phyloP scores from a whole-genome alignment of 2,329 filamentous ascomycete genomes.

The Fusarium oxysporum region DNA sequence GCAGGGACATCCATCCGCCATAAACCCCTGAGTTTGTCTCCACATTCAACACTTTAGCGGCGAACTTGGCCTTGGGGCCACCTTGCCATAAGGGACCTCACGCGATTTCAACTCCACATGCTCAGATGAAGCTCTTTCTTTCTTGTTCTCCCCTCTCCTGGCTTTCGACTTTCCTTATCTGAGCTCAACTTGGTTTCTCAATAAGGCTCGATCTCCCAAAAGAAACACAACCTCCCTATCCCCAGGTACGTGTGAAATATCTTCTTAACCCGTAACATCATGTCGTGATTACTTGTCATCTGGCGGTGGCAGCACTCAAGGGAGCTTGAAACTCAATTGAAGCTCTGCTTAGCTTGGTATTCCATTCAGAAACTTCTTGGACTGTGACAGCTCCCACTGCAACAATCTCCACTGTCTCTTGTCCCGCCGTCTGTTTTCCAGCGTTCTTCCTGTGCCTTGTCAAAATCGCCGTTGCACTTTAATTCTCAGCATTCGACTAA shows the following conservation, averaged over 20 bases:
- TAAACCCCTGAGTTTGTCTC: constrained; percentile 41
- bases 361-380: neutral
- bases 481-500: constrained; percentile 25
- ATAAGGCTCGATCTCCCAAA: constrained; percentile 31
- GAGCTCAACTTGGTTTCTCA: constrained; percentile 36
- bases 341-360: constrained; percentile 3
- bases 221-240: constrained; percentile 7
- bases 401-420: neutral
- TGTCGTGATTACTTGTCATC: constrained; percentile 1
- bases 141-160: constrained; percentile 26
- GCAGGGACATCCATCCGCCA: constrained; percentile 20
- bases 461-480: neutral
- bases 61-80: constrained; percentile 48
- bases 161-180: constrained; percentile 33
- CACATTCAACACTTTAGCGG: constrained; percentile 42
- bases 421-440: neutral
- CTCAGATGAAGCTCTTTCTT: constrained; percentile 37
- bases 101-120: constrained; percentile 45
- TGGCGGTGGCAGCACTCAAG: constrained; percentile 34
- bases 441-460: neutral
- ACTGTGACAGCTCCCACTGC: neutral
- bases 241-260: constrained; percentile 43
- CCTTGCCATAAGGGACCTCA: constrained; percentile 50
- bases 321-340: constrained; percentile 26
- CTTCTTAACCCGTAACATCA: neutral